Base-by-base conservation (phyloP, 495 filamentous ascomycete genomes). In the Chaetomium cochliodes region DNA sequence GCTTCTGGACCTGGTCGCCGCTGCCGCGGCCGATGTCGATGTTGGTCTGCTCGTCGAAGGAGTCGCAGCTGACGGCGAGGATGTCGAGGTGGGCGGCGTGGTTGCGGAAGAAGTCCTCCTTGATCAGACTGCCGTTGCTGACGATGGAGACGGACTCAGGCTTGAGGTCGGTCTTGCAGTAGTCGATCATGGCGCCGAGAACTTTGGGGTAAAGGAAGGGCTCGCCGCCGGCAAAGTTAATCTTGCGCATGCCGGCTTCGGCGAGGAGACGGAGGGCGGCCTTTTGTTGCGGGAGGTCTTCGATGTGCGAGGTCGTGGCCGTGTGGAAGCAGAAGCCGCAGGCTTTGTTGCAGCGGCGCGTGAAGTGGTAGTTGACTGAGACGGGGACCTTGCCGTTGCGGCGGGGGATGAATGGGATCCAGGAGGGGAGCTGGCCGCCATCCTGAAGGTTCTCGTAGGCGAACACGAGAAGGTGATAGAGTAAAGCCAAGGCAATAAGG, bases 291-390 rank as follows among this genome's bases (percentile, higher is more conserved):
- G 70, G 68, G 16, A 76, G 71, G 11, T 72, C 46, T 7, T 72
- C 72, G 8, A 82, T 72, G 63, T 68, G 55, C 12, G 52, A 58
- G 7, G 66, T 62, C 15, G 81, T 68, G n/a, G 78, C 82, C 0
- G 84, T 86, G 69, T 86, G 84, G 75, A 86, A 86, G 65, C 83
- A 86, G 70, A 86, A 86, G 33, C 71, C 78, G 62, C 84, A 85
- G 13, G 58, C 63, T 12, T 82, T 76, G 68, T 86, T 86, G 71
- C 82, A 85, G 68, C 76, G 73, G 13, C 82, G 76, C 0, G 80
- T 76, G 72, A 82, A 82, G 67, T 76, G 72, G 63, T 79, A 84
- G 63, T 82, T 83, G 54, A 85, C 77, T 0, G 81, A 82, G 54
- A 84, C 65, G 25, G 76, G 76, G 20, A 77, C 61, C 65, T 68